Base-by-base conservation (phyloP, 257 asterid genomes). In the Ilex asprella region DNA sequence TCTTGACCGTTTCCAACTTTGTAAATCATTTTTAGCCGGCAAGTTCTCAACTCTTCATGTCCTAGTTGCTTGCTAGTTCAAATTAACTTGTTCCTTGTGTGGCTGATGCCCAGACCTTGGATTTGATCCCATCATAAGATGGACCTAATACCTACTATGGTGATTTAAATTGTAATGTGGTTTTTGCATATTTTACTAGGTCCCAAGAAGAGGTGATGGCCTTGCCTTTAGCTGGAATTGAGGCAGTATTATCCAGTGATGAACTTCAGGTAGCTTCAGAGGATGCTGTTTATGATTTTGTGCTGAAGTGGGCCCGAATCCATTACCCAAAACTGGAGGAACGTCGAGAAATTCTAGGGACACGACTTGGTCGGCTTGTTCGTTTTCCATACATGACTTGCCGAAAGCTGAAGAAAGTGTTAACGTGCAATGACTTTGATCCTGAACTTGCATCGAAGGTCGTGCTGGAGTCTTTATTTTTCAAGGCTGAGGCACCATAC, bases 361-460 rank as follows among this genome's bases (percentile, higher is more conserved):
- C 79, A 2, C 88, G 76, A 43, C 87, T 91, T 10, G 79, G 78
- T 56, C 86, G 80, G 16, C 69, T 78, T 47, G 73, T 91, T 57
- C 97, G 95, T 57, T 91, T 91, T 67, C 95, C 98, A 30, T 80
- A 78, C 82, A 88, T 91, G 95, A 73, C 87, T 30, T 78, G 92
- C 83, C 70, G 87, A 67, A 86, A 88, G 82, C 88, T 91, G 56
- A 91, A 62, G 70, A 88, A 86, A 71, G 84, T 86, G 75, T 67
- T 88, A 43, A 73, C 65, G 1, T 82, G 90, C 79, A 70, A 67
- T 31, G 98, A 91, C 63, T 81, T 86, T 8, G 88, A 86, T 58
- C 71, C 79, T 4, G 86, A 81, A 9, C 74, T 82, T 16, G 81
- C 92, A 1, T 70, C 92, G 30, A 86, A 76, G 60, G 77, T 84